Base-by-base conservation (phyloP, 352 stramenopile species). In the Pythium dissotocum region DNA sequence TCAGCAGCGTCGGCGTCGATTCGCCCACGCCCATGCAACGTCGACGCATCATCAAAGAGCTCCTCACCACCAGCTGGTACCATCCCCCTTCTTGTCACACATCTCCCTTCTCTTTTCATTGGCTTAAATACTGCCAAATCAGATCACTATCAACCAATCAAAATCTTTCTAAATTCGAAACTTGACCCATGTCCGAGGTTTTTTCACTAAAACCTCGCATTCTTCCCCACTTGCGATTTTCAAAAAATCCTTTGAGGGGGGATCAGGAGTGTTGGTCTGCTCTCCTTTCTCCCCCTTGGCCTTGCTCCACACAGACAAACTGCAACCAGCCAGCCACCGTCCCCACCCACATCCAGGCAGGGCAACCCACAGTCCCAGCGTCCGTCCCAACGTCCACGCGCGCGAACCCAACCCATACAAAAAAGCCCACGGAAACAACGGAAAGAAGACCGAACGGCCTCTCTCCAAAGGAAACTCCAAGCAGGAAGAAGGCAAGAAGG, bases 221-320 rank as follows among this genome's bases (percentile, higher is more conserved):
- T 35, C 16, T 42, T 71, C 65, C 64, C 9, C 6, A 2, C 18
- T 28, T 24, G 16, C 18, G 0, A 16, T 6, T 24, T 59, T 59
- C 53, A 59, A 72, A 72, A 70, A 61, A 57, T 54, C 36, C 52
- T 7, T 63, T 46, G 64, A 61, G 59, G 53, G 53, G 53, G 16
- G 46, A 5, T 24, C 2, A 33, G 66, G 67, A 69, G 42, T 73
- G 67, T 66, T 73, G 61, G 61, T 73, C 66, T n/a, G 7, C 10
- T 16, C 21, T 32, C 18, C 49, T 38, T 56, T 56, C 49, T 38
- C 49, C 49, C 26, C 26, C 49, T 51, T 8, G 44, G 40, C 16
- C 16, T 26, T 51, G 44, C 16, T 16, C 6, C 44, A 52, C 46
- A 60, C 49, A 71, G 65, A 71, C 65, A 53, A 66, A 35, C 58